phyloP scores from a whole-genome alignment of 148 eudicot species.

The Silene latifolia region DNA sequence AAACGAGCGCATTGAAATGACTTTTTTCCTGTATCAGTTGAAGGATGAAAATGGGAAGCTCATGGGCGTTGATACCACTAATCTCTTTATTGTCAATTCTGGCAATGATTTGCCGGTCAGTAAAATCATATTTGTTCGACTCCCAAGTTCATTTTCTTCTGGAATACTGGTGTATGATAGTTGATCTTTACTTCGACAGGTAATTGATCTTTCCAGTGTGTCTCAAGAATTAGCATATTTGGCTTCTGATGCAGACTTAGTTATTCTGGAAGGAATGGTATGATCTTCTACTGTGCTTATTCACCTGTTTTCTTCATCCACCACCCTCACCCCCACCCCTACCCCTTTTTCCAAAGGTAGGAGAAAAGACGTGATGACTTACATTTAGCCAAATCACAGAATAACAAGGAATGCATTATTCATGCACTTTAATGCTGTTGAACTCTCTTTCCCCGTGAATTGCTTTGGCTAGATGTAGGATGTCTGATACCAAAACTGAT shows the following conservation, averaged over 20 bases:
- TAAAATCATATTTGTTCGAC: constrained; percentile 7
- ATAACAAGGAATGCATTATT: background rate
- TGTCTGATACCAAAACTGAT: background rate
- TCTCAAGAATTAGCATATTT: constrained; percentile 92
- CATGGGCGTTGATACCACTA: constrained; percentile 74
- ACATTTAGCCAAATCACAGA: background rate
- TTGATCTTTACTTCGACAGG: constrained; percentile 41
- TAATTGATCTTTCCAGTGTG: constrained; percentile 80
- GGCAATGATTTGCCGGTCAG: constrained; percentile 99
- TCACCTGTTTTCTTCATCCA: background rate
- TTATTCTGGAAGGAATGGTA: constrained; percentile 97
- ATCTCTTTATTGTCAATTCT: constrained; percentile 85
- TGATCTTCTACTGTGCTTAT: constrained; percentile 26
- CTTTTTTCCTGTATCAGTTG: constrained; percentile 41
- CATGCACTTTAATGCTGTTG: background rate
- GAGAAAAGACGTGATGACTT: no score
- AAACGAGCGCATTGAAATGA: background rate
- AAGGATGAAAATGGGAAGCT: constrained; percentile 85
- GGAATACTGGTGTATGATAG: constrained; percentile 8
- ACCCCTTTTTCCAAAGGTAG: no score
- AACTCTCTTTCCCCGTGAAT: background rate
- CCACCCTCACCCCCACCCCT: no score
- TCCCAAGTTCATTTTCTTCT: constrained; percentile 3
- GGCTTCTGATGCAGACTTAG: constrained; percentile 90
- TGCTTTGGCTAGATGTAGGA: background rate